These are phyloP conservation scores for Colletotrichum higginsianum DNA, from an alignment of 2,329 filamentous ascomycete genomes.

Conservation along the genomic window DNA sequence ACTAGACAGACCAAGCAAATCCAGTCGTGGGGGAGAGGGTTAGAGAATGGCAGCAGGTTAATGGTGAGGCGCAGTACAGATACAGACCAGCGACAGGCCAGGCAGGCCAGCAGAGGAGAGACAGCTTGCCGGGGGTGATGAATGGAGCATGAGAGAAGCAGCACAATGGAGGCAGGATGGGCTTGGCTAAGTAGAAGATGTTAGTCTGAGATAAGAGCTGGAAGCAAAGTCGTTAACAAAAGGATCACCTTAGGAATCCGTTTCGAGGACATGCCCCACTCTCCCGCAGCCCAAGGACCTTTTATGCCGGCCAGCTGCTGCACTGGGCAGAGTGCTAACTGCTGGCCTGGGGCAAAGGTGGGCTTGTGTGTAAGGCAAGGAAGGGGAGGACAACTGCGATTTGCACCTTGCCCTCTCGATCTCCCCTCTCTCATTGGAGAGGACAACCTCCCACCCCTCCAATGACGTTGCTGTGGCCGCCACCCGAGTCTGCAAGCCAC, in stretches of 20 bases:
- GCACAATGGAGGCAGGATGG: constrained; percentile 8
- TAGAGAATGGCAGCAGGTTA: constrained; percentile 1
- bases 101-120: constrained; percentile 4
- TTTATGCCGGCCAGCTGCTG: constrained; percentile 24
- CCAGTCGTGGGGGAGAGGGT: constrained; percentile 31
- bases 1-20: constrained; percentile 6
- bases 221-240: not conserved
- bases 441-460: constrained; percentile 27
- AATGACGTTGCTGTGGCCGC: constrained; percentile 42
- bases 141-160: constrained; percentile 27
- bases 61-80: constrained; percentile 22
- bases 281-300: constrained; percentile 21
- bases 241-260: not conserved
- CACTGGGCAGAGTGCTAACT: not conserved
- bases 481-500: constrained; percentile 5
- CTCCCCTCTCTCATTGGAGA: constrained; percentile 20
- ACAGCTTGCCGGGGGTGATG: not conserved
- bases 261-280: constrained; percentile 21
- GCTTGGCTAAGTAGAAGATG: not conserved
- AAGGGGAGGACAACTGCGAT: not conserved
- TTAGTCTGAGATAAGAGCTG: not conserved
- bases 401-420: not conserved
- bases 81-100: constrained; percentile 16
- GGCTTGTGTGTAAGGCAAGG: not conserved
- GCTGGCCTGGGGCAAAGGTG: not conserved